Conservation (phyloP, 73 alveolate genomes). For the Breviolum minutum region DNA sequence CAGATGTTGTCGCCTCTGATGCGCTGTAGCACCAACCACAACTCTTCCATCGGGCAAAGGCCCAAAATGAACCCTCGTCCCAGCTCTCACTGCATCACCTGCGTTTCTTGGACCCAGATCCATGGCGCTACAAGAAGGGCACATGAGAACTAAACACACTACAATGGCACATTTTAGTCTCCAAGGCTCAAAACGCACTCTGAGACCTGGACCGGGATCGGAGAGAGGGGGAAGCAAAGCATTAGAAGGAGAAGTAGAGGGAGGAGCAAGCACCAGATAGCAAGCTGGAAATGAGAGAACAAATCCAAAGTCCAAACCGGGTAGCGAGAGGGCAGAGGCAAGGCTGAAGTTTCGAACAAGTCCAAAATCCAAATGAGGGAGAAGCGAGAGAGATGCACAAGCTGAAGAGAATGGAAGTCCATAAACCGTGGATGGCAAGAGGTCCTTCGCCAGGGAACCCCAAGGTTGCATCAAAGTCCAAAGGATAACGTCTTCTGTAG, state of each 20-base stretch:
- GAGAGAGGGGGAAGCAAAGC: neutral
- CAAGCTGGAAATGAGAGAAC: too few species aligned
- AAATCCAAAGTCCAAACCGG: too few species aligned
- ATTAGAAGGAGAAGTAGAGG: neutral
- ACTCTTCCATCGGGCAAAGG: neutral
- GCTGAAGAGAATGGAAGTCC: neutral
- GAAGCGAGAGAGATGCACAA: too few species aligned
- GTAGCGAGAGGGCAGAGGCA: too few species aligned
- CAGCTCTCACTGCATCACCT: neutral
- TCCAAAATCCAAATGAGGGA: too few species aligned
- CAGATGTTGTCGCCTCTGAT: neutral
- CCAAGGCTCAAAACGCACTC: too few species aligned
- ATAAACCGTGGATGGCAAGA: neutral
- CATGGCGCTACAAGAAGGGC: neutral
- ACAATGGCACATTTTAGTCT: too few species aligned
- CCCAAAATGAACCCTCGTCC: neutral
- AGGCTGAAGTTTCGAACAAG: too few species aligned
- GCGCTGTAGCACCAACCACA: neutral
- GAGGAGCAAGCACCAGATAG: neutral
- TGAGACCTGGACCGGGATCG: too few species aligned
- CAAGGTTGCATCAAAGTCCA: neutral
- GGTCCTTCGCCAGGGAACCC: constrained; percentile 27
- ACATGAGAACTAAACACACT: neutral
- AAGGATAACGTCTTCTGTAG: neutral
- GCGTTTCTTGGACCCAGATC: neutral